A percentile compares a stretch with the other conserved stretches of the same genome.
Conservation (phyloP, 805 yeast species). For the Metschnikowia matae region DNA sequence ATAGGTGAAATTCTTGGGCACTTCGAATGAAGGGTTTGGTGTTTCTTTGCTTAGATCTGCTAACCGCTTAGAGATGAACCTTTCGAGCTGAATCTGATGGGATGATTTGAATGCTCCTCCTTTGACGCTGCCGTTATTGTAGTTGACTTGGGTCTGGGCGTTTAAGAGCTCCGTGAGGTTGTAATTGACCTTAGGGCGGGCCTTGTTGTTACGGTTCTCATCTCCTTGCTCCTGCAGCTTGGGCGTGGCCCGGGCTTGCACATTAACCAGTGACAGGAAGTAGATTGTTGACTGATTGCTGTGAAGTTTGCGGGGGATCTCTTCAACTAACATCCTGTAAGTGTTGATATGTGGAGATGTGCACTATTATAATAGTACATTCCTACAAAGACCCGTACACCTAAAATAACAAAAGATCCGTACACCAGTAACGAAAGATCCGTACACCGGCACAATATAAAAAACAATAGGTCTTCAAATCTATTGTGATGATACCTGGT, state of each 20-base stretch:
- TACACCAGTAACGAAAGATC: neutral
- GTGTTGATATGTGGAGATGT: neutral
- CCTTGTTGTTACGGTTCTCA: conserved; percentile 25
- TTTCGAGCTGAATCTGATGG: conserved; percentile 41
- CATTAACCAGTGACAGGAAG: conserved; percentile 39
- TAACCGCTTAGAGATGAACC: conserved; percentile 33
- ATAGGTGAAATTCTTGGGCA: conserved; percentile 39
- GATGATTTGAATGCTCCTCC: conserved; percentile 39
- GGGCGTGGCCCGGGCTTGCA: conserved; percentile 34
- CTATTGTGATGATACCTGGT: too few relatives aligned
- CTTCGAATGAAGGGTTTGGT: conserved; percentile 30
- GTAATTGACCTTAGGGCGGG: conserved; percentile 42
- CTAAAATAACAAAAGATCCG: neutral
- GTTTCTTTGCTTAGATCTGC: conserved; percentile 34
- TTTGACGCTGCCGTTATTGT: conserved; percentile 18
- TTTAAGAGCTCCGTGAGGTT: conserved; percentile 41
- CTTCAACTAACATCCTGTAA: conserved; percentile 39
- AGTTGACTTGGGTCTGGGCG: conserved; percentile 37
- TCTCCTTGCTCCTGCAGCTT: conserved; percentile 16
- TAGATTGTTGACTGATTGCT: conserved; percentile 35
- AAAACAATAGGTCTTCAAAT: too few relatives aligned
- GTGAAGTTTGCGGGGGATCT: conserved; percentile 33
- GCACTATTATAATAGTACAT: too few relatives aligned
- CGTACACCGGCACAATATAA: neutral
- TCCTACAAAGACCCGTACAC: too few relatives aligned